Evolutionary conservation across 1,284 basidiomycete genomes (phyloP).

Genomic region (Moesziomyces antarcticus): DNA sequence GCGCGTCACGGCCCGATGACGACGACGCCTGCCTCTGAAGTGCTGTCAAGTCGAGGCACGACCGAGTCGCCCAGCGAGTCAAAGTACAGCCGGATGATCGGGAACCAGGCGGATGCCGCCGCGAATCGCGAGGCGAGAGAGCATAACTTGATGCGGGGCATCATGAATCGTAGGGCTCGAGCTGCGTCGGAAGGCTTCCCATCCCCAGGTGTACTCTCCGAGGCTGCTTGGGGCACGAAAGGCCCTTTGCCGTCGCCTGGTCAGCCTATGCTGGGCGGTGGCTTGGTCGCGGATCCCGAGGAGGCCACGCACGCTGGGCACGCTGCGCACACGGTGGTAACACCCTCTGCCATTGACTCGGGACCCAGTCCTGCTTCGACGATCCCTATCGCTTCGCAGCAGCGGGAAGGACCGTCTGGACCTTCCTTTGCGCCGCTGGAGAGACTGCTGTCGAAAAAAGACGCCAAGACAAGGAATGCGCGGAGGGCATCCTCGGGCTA

Average conservation of each 20-base stretch:
- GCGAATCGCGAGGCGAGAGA: conserved; percentile 25
- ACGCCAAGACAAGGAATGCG: conserved; percentile 42
- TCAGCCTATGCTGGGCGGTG: not conserved
- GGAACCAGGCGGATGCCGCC: conserved; percentile 25
- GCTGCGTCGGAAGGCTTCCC: conserved; percentile 46
- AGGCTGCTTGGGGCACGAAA: conserved; percentile 13
- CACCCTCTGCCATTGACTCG: conserved; percentile 7
- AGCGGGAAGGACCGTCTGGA: conserved; percentile 19
- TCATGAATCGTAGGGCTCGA: conserved; percentile 30
- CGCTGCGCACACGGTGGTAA: conserved; percentile 6
- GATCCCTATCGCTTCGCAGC: not conserved
- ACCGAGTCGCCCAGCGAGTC: conserved; percentile 44
- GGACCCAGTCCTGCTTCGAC: not conserved
- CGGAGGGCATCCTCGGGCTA: conserved; percentile 43
- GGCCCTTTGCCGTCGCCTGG: conserved; percentile 3
- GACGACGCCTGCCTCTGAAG: conserved; percentile 1
- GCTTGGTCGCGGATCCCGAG: conserved; percentile 14
- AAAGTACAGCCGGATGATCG: conserved; percentile 28
- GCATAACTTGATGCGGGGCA: conserved; percentile 35
- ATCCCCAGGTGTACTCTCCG: conserved; percentile 12
- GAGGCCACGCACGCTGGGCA: conserved; percentile 4
- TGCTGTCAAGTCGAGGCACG: conserved; percentile 9
- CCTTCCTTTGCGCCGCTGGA: conserved; percentile 48
- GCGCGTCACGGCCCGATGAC: conserved; percentile 13
- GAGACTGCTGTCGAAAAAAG: conserved; percentile 44